Base-by-base conservation (phyloP, 192 early-diverging fungal genomes). In the Globomyces pollinis-pini region DNA sequence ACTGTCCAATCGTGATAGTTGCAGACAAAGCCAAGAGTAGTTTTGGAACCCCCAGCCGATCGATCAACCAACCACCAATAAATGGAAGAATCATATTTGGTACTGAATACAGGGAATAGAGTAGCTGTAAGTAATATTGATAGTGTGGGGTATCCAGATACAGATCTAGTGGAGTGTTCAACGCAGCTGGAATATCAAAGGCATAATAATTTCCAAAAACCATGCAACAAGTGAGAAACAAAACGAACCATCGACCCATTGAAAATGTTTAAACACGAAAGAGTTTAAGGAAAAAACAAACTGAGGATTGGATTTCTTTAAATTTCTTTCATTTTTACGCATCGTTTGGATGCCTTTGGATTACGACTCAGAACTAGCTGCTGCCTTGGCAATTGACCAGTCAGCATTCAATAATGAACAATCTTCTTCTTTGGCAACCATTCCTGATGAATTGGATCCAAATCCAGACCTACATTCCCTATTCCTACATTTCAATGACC, bases 41-140 rank as follows among this genome's bases (percentile, higher is more conserved):
- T 39, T 55, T 60, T 11, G 59, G 64, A 16, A 72, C 58, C 3
- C 75, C 78, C 31, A 85, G 63, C 28, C 52, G 57, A 61, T 86
- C 83, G 18, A 85, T 74, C 2, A 83, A 63, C 33, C 68, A 52
- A 5, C 86, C 83, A 18, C 80, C 80, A 16, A 85, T 35, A 53
- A 81, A 73, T 11, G 85, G 85, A 9, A 85, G 60, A 59, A 86
- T 71, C 53, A 86, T 77, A 65, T 86, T 86, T 21, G 85, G 81
- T 26, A 57, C 33, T 2, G 52, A 55, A 18, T 57, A 57, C 20
- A 83, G 60, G 6, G 81, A 76, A 63, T 85, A 86, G 20, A 82
- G 65, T 38, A 83, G 63, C 33, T 82, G 79, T 42, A 83, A 61
- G 23, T 77, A 71, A 59, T 76, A 83, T 68, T 82, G 70, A 24